These are phyloP conservation scores for Coleophoma cylindrospora DNA, from an alignment of 2,329 filamentous ascomycete genomes.

Conservation along the genomic window DNA sequence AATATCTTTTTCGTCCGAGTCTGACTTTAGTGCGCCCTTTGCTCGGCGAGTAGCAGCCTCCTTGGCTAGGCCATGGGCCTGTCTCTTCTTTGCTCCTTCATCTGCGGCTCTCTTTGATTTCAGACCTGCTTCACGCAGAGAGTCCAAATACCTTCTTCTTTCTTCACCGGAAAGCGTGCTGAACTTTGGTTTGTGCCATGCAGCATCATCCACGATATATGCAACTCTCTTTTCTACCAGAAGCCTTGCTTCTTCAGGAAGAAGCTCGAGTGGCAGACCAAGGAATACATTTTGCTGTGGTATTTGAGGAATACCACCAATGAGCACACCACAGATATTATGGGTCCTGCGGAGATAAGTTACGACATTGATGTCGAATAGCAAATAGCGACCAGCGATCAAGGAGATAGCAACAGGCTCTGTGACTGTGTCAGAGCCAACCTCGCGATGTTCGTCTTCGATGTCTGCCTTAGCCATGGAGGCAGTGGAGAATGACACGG, in stretches of 20 bases:
- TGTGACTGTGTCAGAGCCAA: conserved; percentile 10
- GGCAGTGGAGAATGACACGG: no score
- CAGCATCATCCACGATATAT: conserved; percentile 75
- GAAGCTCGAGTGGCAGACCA: conserved; percentile 81
- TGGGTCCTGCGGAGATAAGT: conserved; percentile 73
- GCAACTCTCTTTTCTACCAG: conserved; percentile 73
- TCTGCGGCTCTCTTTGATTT: conserved; percentile 37
- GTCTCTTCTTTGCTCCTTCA: conserved; percentile 13
- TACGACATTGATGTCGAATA: conserved; percentile 82
- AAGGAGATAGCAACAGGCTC: conserved; percentile 74
- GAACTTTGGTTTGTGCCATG: conserved; percentile 63
- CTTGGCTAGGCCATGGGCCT: conserved; percentile 19
- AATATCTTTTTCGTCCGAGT: background rate
- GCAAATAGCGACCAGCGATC: conserved; percentile 75
- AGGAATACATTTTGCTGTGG: conserved; percentile 94
- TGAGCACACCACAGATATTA: conserved; percentile 80
- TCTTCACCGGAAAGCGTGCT: conserved; percentile 50
- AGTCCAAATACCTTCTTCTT: conserved; percentile 59
- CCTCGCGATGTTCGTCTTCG: background rate
- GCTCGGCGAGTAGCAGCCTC: conserved; percentile 10
- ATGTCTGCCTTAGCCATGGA: no score
- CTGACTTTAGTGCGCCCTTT: conserved; percentile 2
- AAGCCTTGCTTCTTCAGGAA: conserved; percentile 82
- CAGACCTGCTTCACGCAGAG: conserved; percentile 37
- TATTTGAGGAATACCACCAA: conserved; percentile 84